Evolutionary conservation across 2,329 filamentous ascomycete genomes (phyloP), one percentile per base, ranked within the genome.

Genomic region (Thermothelomyces thermophilus): DNA sequence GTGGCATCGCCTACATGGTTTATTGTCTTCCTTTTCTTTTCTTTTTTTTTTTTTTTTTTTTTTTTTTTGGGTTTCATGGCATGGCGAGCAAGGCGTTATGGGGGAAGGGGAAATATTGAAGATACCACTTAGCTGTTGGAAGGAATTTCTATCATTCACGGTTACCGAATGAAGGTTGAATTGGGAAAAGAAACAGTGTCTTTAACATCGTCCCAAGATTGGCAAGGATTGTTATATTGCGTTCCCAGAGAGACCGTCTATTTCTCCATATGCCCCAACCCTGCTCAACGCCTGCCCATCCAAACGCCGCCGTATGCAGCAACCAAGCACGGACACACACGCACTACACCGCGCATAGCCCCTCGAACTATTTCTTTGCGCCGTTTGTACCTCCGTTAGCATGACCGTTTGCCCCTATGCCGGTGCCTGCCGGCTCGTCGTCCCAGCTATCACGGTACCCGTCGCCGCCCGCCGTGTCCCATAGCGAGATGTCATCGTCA

Each of bases 401-500:
- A 34, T 11, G 33, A 7, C 43, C 45, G 37, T 41, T 43, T 16
- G 16, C 3, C 8, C 30, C 36, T 20, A 33, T 22, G 26, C 36
- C 59, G 54, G 5, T 61, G 53, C 11, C 64, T 61, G 22, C 48
- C 2, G 41, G 46, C 33, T 59, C 59, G n/a, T 69, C 66, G 13
- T 68, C 64, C 36, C 67, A 61, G 14, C 46, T 51, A 36, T 57
- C 56, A 13, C 48, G 47, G 37, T 62, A 60, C 16, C 67, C 65
- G 7, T 62, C 52, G 60, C 35, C 66, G 19, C 65, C 66, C 20
- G 66, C 68, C 19, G 69, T 66, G 19, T 74, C 76, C 78, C 78
- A 82, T 17, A 81, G 64, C 26, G 76, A 80, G 47, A 81, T 75
- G 55, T 81, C 77, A 50, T 81, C 77, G 41, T 79, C 77, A 40